Conservation (phyloP, 1,139 yeast species). For the Sugiyamaella pinicola region DNA sequence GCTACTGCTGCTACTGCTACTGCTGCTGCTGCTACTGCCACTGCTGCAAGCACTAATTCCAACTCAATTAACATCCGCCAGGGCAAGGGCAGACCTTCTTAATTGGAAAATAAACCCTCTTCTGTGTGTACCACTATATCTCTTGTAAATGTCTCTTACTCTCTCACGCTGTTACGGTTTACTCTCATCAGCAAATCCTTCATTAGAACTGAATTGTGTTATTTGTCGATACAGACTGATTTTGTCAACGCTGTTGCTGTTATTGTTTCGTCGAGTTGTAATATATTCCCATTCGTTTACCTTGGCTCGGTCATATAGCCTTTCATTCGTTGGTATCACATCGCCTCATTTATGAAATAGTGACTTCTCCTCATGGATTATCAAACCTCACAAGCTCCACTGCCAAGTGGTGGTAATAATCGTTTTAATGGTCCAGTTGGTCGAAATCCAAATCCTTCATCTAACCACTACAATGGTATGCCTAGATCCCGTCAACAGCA, state of each 20-base stretch:
- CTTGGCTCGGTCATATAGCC: neutral
- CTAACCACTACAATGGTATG: conserved; percentile 34
- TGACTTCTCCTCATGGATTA: neutral
- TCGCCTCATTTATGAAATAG: neutral
- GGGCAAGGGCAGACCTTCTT: conserved; percentile 4
- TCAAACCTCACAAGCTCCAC: neutral
- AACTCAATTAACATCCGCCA: conserved; percentile 2
- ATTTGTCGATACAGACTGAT: too few species aligned
- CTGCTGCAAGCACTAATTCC: neutral
- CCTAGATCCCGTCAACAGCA: conserved; percentile 36
- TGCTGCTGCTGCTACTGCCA: neutral
- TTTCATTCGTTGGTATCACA: conserved; percentile 1
- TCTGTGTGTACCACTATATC: neutral
- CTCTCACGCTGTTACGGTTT: neutral
- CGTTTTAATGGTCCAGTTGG: neutral
- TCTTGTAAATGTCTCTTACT: neutral
- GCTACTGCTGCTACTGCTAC: neutral
- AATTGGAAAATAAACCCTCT: conserved; percentile 7
- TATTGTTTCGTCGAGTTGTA: too few species aligned
- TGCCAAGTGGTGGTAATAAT: neutral
- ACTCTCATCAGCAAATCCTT: too few species aligned
- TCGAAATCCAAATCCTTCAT: neutral
- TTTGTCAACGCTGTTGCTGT: neutral
- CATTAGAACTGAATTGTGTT: too few species aligned
- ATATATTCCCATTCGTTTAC: neutral